Evolutionary conservation across 176 grass and related monocot species (phyloP).

Genomic region (Poa annua): DNA sequence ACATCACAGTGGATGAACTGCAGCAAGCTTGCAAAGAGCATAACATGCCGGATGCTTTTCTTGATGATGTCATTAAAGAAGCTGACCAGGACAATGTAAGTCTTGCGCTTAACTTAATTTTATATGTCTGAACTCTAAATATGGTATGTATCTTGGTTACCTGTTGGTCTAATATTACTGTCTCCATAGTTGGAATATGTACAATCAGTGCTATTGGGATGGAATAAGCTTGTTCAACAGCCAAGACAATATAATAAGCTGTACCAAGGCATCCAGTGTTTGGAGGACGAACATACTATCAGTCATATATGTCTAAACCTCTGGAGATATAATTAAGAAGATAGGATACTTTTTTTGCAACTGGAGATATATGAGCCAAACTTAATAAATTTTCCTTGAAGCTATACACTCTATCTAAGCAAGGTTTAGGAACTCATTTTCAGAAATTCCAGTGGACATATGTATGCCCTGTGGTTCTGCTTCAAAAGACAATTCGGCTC

Average conservation of each 20-base stretch:
- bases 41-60: conserved; percentile 96
- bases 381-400: neutral
- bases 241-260: neutral
- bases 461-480: neutral
- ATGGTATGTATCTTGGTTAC: conserved; percentile 11
- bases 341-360: neutral
- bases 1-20: conserved; percentile 97
- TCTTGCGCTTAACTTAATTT: conserved; percentile 25
- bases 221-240: conserved; percentile 9
- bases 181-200: no score
- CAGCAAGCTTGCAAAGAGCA: conserved; percentile 96
- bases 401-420: neutral
- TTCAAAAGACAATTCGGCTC: neutral
- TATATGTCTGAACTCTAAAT: neutral
- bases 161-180: neutral
- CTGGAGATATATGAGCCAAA: neutral
- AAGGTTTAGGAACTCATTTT: neutral
- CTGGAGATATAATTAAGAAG: neutral
- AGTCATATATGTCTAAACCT: neutral
- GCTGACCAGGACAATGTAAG: conserved; percentile 98
- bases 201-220: conserved; percentile 15
- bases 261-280: neutral
- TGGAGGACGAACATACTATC: neutral
- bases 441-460: neutral
- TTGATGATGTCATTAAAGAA: conserved; percentile 98